Base-by-base conservation (phyloP, 768 basidiomycete genomes). In the Gymnopilus dilepis region DNA sequence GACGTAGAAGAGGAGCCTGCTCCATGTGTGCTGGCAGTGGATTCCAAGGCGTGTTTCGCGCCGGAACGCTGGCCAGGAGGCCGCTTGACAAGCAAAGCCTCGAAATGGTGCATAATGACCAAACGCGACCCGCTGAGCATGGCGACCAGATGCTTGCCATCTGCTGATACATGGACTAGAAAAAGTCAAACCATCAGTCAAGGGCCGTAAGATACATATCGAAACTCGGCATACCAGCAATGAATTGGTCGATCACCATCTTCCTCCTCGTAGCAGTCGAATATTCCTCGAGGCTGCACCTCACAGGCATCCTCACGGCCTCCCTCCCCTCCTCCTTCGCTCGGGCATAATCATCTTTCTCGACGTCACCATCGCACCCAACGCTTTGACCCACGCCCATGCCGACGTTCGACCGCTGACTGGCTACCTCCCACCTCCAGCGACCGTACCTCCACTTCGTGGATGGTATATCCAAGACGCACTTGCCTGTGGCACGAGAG, bases 121-220 rank as follows among this genome's bases (percentile, higher is more conserved):
- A 84, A 64, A n/a, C 76, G 69, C 1, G 80, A 79, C 12, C 74
- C 77, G 13, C 67, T 62, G 26, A 79, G 65, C 33, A 84, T 68
- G 2, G 74, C 73, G 6, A 74, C 80, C 11, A 85, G 65, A 64
- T 85, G 83, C n/a, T 71, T 71, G n/a, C 82, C 83, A 62, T 81
- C 81, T 4, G 74, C 66, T 5, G 83, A 84, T 7, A 83, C 76
- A 58, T 83, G 84, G 4, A 77, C 83, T 82, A 12, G 15, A 31
- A 9, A 60, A 34, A 11, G n/a, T n/a, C n/a, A 9, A 54, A 11
- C 1, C 34, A n/a, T 34, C 1, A 37, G 31, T 22, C 3, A 3
- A 30, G 13, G 26, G 45, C 2, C 22, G 12, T 12, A 2, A 21
- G 56, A 31, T 54, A 33, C n/a, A 19, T 9, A 6, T 8, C 15